phyloP scores from a whole-genome alignment of 495 filamentous ascomycete species.

The Niebla homalea region DNA sequence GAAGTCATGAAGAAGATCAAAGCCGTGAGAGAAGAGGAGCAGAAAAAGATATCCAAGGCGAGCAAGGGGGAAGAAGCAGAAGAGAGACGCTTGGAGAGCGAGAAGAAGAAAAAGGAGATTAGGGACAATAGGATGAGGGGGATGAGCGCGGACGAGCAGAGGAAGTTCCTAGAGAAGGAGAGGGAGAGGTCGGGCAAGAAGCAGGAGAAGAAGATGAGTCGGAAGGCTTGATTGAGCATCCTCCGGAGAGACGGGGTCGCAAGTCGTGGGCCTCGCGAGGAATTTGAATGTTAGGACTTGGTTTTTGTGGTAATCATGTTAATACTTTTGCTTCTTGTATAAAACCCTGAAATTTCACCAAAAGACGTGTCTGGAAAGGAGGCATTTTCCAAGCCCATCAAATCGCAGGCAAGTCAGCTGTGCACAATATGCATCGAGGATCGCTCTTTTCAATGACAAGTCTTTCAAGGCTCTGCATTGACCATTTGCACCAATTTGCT shows the following conservation, averaged over 20 bases:
- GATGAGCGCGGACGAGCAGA: constrained; percentile 86
- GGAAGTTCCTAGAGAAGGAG: constrained; percentile 89
- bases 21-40: constrained; percentile 65
- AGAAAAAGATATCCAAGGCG: constrained; percentile 61
- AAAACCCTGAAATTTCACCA: background rate
- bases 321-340: background rate
- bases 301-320: background rate
- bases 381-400: too few relatives aligned
- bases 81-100: constrained; percentile 62
- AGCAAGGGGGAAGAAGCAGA: constrained; percentile 92
- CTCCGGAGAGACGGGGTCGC: background rate
- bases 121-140: constrained; percentile 69
- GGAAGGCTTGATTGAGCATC: constrained; percentile 22
- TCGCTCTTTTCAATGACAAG: too few relatives aligned
- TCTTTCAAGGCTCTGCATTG: too few relatives aligned
- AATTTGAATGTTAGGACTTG: background rate
- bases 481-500: too few relatives aligned
- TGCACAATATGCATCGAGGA: too few relatives aligned
- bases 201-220: constrained; percentile 54
- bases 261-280: background rate
- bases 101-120: constrained; percentile 85
- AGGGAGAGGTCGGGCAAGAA: constrained; percentile 67
- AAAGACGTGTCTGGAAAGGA: too few relatives aligned
- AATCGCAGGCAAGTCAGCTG: too few relatives aligned
- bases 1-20: constrained; percentile 80